Percentiles rank a stretch among this genome's conserved stretches.
phyloP scores from a whole-genome alignment of 2,329 filamentous ascomycete species.

The Alternaria alternata region DNA sequence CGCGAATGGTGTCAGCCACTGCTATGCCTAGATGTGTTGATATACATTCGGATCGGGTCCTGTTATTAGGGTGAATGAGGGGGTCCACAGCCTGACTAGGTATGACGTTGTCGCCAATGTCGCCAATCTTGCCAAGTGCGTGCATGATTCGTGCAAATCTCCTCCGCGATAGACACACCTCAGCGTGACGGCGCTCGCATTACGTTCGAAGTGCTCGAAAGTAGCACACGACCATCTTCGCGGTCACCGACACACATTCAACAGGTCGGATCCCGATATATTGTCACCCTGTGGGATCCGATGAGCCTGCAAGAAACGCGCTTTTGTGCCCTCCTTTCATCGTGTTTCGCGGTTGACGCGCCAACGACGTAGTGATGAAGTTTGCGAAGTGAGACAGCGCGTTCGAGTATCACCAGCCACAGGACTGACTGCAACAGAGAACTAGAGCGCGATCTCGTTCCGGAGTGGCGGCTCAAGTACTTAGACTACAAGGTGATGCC shows the following conservation, averaged over 20 bases:
- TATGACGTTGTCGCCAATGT: conserved; percentile 19
- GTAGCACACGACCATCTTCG: conserved; percentile 1
- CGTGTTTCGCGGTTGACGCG: conserved; percentile 17
- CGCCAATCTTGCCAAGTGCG: conserved; percentile 15
- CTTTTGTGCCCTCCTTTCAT: background rate
- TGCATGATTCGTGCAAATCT: conserved; percentile 19
- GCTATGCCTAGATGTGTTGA: background rate
- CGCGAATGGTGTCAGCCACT: background rate
- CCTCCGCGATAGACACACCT: background rate
- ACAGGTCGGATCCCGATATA: background rate
- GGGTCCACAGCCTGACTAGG: background rate
- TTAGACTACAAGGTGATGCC: conserved; percentile 82
- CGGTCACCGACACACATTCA: background rate
- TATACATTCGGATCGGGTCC: background rate
- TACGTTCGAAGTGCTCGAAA: background rate
- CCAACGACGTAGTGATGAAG: conserved; percentile 58
- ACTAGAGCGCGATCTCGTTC: conserved; percentile 85
- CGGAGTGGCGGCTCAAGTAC: conserved; percentile 95
- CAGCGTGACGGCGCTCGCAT: conserved; percentile 7
- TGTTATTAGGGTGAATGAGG: background rate
- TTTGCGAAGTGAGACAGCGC: conserved; percentile 65
- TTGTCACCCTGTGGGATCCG: background rate
- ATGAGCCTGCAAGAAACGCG: conserved; percentile 5
- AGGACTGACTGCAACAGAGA: conserved; percentile 60
- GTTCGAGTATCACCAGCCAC: conserved; percentile 1